Percentiles rank a stretch among this genome's conserved stretches.
phyloP scores from a whole-genome alignment of 352 stramenopile genomes.

The Phytophthora colocasiae region DNA sequence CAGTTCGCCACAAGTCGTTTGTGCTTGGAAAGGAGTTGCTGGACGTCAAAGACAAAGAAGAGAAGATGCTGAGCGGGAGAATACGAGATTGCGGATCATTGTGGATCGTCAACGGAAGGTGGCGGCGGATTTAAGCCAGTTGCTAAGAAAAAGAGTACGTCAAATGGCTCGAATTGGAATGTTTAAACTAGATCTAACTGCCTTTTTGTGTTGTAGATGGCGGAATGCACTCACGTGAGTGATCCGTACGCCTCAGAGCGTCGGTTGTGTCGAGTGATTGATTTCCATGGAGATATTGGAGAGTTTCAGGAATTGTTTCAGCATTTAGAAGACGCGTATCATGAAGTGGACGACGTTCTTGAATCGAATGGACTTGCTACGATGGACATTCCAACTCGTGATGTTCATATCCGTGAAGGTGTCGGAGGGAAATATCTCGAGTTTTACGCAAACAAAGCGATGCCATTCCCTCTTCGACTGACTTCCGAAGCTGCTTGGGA shows the following conservation, averaged over 20 bases:
- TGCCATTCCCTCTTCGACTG: constrained; percentile 23
- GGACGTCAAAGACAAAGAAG: constrained; percentile 33
- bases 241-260: constrained; percentile 2
- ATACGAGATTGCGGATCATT: constrained; percentile 41
- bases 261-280: constrained; percentile 9
- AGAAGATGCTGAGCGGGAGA: constrained; percentile 40
- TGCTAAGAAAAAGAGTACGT: constrained; percentile 16
- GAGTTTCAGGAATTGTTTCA: constrained; percentile 37
- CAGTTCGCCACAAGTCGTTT: constrained; percentile 7
- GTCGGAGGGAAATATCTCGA: constrained; percentile 34
- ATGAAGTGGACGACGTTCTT: constrained; percentile 27
- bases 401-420: constrained; percentile 31
- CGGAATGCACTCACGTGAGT: constrained; percentile 11
- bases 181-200: background rate
- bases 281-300: constrained; percentile 20
- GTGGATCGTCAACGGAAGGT: constrained; percentile 36
- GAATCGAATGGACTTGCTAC: constrained; percentile 25
- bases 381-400: constrained; percentile 15
- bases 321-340: constrained; percentile 24
- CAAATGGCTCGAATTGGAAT: background rate
- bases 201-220: constrained; percentile 9
- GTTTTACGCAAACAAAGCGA: constrained; percentile 26
- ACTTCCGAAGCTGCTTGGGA: constrained; percentile 29
- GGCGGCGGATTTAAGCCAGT: constrained; percentile 7
- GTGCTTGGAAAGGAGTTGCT: constrained; percentile 28